These are phyloP conservation scores for Aspergillus fumigatus DNA, from an alignment of 2,329 filamentous ascomycete species.

Conservation along the genomic window DNA sequence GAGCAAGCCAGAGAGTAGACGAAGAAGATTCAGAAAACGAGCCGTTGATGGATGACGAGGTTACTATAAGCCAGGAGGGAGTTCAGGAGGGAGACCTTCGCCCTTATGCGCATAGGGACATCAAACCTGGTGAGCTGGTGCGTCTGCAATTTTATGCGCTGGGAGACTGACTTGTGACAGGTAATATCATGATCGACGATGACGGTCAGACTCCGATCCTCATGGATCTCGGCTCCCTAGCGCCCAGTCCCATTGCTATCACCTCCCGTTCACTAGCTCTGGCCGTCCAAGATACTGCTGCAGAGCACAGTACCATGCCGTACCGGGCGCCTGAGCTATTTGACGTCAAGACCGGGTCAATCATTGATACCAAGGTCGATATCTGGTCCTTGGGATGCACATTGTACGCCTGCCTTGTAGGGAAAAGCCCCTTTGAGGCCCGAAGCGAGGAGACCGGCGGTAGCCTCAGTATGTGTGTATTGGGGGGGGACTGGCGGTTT, in stretches of 20 bases:
- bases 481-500: constrained; percentile 94
- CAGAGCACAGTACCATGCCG: constrained; percentile 96
- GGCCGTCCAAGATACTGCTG: constrained; percentile 87
- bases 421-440: constrained; percentile 95
- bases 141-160: background rate
- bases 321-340: constrained; percentile 97
- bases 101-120: constrained; percentile 91
- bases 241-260: constrained; percentile 80
- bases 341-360: constrained; percentile 88
- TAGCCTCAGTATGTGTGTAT: constrained; percentile 83
- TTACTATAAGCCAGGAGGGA: constrained; percentile 62
- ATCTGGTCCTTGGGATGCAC: constrained; percentile 98
- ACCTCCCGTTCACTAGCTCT: constrained; percentile 86
- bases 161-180: constrained; percentile 27
- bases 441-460: constrained; percentile 94
- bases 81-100: constrained; percentile 64
- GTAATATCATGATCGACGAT: constrained; percentile 98
- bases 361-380: constrained; percentile 94
- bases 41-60: constrained; percentile 77
- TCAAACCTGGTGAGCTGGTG: constrained; percentile 71
- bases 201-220: constrained; percentile 83
- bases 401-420: constrained; percentile 93
- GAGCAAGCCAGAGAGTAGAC: constrained; percentile 41
- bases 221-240: constrained; percentile 94
- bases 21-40: constrained; percentile 72